Percentiles rank a stretch among this genome's conserved stretches.
Conservation (phyloP, 345 rosid species). For the Laguncularia racemosa region DNA sequence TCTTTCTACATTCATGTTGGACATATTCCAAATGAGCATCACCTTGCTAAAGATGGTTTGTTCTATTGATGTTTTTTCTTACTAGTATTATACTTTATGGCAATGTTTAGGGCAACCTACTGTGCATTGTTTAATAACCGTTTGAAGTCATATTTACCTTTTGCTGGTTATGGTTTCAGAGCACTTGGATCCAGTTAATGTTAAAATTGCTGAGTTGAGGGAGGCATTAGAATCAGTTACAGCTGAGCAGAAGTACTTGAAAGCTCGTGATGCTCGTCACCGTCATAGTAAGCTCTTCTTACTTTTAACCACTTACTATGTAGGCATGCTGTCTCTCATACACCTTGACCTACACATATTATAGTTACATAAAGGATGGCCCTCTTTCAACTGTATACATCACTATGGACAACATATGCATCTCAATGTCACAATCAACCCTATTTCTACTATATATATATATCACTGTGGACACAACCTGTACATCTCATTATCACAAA, state of each 20-base stretch:
- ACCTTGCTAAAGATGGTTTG: constrained; percentile 90
- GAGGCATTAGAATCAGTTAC: constrained; percentile 92
- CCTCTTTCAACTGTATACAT: no score
- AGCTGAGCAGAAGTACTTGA: constrained; percentile 88
- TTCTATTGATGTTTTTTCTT: neutral
- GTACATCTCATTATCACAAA: no score
- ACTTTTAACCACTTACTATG: no score
- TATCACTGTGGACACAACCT: no score
- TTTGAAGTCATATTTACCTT: neutral
- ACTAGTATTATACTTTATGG: no score
- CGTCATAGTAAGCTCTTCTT: constrained; percentile 61
- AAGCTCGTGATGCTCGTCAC: constrained; percentile 89
- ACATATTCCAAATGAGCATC: constrained; percentile 89
- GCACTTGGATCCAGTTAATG: constrained; percentile 89
- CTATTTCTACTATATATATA: no score
- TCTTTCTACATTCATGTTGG: constrained; percentile 94
- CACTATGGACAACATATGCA: no score
- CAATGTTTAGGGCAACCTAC: no score
- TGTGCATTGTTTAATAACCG: no score
- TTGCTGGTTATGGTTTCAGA: constrained; percentile 29
- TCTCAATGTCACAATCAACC: no score
- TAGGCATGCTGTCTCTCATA: neutral
- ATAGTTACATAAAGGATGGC: no score
- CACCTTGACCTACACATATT: no score
- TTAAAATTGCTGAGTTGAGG: constrained; percentile 89